Percentiles rank a stretch among this genome's conserved stretches.
Conservation (phyloP, 495 filamentous ascomycete species). For the Penicillium herquei region DNA sequence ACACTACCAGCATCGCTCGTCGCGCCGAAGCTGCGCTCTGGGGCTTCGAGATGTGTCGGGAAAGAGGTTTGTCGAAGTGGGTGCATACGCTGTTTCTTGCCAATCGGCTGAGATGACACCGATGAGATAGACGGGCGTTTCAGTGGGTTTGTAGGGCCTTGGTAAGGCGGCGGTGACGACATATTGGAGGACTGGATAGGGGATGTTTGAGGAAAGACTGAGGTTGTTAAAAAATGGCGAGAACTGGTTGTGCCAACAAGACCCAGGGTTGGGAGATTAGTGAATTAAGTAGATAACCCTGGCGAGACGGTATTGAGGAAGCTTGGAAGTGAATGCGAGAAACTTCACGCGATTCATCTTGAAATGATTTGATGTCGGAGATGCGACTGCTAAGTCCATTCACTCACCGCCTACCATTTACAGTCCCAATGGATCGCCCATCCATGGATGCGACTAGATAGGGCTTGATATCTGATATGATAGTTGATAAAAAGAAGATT, state of each 20-base stretch:
- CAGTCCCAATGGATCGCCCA: background rate
- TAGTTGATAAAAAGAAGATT: too few species aligned
- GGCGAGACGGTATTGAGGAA: too few species aligned
- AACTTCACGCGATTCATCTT: background rate
- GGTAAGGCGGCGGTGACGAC: conserved; percentile 46
- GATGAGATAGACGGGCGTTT: conserved; percentile 47
- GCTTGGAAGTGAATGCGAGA: background rate
- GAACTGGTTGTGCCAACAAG: background rate
- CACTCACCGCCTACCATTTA: conserved; percentile 8
- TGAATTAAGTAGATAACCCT: too few species aligned
- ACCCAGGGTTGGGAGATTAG: too few species aligned
- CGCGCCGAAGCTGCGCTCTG: conserved; percentile 63
- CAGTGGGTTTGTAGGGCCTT: conserved; percentile 34
- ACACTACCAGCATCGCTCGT: conserved; percentile 67
- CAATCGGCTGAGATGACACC: conserved; percentile 32
- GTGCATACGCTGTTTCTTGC: conserved; percentile 51
- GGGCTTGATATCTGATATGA: too few species aligned
- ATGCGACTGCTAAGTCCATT: background rate
- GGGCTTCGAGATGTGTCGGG: conserved; percentile 53
- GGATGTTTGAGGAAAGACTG: background rate
- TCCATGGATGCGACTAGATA: too few species aligned
- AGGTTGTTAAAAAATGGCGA: background rate
- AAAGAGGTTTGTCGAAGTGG: conserved; percentile 90
- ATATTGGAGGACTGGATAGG: conserved; percentile 23
- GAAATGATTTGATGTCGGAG: conserved; percentile 2